Evolutionary conservation across 352 stramenopile genomes (phyloP).

Genomic region (Pythium monospermum): DNA sequence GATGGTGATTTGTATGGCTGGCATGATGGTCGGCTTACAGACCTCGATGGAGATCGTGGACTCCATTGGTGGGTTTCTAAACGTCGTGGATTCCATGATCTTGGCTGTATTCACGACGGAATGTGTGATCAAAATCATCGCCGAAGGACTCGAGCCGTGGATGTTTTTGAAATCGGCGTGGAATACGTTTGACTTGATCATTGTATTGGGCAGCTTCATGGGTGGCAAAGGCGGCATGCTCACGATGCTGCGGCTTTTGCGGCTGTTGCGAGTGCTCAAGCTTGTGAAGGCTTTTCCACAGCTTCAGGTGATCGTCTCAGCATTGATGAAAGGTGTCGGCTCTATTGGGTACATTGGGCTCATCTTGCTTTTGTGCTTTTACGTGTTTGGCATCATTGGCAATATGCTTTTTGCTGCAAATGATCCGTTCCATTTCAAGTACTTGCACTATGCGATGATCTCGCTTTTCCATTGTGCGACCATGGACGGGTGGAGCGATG

Average conservation of each 20-base stretch:
- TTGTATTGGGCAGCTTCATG: conserved; percentile 72
- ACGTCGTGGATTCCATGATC: conserved; percentile 57
- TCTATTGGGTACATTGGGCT: conserved; percentile 88
- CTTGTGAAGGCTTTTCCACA: conserved; percentile 83
- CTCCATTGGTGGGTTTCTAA: conserved; percentile 41
- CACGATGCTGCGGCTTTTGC: conserved; percentile 76
- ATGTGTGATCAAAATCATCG: conserved; percentile 69
- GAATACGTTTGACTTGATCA: conserved; percentile 86
- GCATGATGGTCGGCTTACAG: conserved; percentile 73
- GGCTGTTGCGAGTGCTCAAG: conserved; percentile 83
- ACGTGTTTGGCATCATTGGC: conserved; percentile 88
- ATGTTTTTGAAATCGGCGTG: conserved; percentile 63
- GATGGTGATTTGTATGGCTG: conserved; percentile 65
- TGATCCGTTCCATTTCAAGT: conserved; percentile 87
- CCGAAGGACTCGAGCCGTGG: conserved; percentile 76
- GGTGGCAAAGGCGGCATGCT: conserved; percentile 68
- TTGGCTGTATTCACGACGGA: conserved; percentile 73
- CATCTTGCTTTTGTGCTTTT: conserved; percentile 89
- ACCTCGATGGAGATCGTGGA: conserved; percentile 50
- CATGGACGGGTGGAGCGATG: conserved; percentile 89
- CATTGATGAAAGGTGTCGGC: conserved; percentile 80
- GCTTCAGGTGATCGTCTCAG: conserved; percentile 87
- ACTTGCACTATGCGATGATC: conserved; percentile 85
- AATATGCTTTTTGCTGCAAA: conserved; percentile 88
- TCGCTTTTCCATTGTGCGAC: conserved; percentile 86